Evolutionary conservation across 2,329 filamentous ascomycete genomes (phyloP).

Genomic region (Parafenestella ontariensis): DNA sequence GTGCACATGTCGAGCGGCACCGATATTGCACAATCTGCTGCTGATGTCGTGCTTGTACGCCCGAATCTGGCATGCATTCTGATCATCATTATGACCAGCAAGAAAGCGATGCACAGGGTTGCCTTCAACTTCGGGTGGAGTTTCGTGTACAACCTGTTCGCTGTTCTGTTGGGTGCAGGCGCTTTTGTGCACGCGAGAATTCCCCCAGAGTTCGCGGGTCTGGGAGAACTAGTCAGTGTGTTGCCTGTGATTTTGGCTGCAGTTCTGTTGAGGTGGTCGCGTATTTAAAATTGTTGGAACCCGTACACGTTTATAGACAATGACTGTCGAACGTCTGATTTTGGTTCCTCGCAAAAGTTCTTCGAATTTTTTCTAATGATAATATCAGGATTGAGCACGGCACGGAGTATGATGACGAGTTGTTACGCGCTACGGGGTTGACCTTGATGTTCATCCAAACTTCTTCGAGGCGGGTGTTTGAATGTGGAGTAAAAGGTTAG

Average conservation of each 20-base stretch:
- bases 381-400: too few species aligned
- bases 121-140: conserved; percentile 75
- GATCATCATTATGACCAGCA: conserved; percentile 62
- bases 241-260: conserved; percentile 70
- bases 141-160: conserved; percentile 73
- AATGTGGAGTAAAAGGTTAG: not conserved
- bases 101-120: conserved; percentile 50
- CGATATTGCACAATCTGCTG: conserved; percentile 71
- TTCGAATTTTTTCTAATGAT: too few species aligned
- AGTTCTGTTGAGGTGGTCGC: conserved; percentile 52
- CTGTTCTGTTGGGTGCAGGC: conserved; percentile 70
- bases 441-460: too few species aligned
- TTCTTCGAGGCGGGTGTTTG: too few species aligned
- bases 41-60: conserved; percentile 72
- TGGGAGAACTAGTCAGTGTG: conserved; percentile 78
- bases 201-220: conserved; percentile 70
- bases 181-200: conserved; percentile 61
- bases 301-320: too few species aligned
- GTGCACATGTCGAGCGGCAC: conserved; percentile 67
- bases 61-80: conserved; percentile 63
- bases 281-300: conserved; percentile 24
- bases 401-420: too few species aligned
- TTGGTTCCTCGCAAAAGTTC: too few species aligned
- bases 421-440: too few species aligned
- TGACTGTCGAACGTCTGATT: too few species aligned